phyloP scores from a whole-genome alignment of 768 basidiomycete genomes.

The Calocera cornea region DNA sequence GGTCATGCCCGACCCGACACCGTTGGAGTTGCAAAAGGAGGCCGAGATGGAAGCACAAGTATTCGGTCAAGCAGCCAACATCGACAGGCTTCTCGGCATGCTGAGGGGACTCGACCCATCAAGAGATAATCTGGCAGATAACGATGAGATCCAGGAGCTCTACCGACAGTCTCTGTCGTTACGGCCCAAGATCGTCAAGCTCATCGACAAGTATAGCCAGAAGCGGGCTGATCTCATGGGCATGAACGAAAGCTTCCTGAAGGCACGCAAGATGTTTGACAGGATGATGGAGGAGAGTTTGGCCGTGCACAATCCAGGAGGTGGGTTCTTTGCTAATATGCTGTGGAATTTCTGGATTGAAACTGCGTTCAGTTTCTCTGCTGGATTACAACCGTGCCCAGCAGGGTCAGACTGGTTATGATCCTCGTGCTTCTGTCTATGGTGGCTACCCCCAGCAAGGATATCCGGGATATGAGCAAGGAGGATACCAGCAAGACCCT shows the following conservation, averaged over 20 bases:
- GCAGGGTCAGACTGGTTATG: not conserved
- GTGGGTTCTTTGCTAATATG: constrained; percentile 29
- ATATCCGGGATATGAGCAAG: constrained; percentile 6
- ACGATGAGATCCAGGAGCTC: constrained; percentile 84
- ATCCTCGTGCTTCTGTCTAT: not conserved
- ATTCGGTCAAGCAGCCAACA: constrained; percentile 72
- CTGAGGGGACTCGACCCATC: constrained; percentile 58
- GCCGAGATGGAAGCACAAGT: constrained; percentile 78
- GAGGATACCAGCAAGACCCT: not conserved
- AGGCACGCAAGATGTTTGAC: constrained; percentile 80
- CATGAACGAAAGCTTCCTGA: constrained; percentile 89
- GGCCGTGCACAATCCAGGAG: constrained; percentile 48
- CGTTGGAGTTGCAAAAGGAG: constrained; percentile 61
- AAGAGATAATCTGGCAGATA: constrained; percentile 75
- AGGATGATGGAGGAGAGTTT: constrained; percentile 86
- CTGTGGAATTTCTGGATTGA: not conserved
- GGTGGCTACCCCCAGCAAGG: constrained; percentile 4
- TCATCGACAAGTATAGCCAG: constrained; percentile 95
- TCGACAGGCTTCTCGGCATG: constrained; percentile 66
- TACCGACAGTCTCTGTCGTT: constrained; percentile 82
- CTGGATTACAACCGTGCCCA: constrained; percentile 1
- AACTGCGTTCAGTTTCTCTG: not conserved
- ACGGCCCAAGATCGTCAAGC: constrained; percentile 86
- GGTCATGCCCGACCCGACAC: constrained; percentile 70
- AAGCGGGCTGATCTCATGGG: constrained; percentile 88